These are phyloP conservation scores for Aspergillus amoenus DNA, from an alignment of 2,329 filamentous ascomycete species.

Conservation along the genomic window DNA sequence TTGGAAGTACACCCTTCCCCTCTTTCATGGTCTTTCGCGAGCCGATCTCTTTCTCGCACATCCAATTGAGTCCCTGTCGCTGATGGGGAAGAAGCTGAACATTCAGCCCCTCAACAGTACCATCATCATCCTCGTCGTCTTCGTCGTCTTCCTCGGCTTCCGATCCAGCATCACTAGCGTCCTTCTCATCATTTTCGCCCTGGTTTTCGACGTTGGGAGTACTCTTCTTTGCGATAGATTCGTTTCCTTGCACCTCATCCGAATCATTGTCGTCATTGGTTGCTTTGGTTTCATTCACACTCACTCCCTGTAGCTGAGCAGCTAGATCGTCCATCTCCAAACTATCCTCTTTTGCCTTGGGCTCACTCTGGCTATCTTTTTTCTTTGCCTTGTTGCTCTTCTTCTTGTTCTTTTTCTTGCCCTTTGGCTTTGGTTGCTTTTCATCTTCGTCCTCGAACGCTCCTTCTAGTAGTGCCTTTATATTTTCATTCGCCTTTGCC, in stretches of 20 bases:
- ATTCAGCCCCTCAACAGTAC: conserved; percentile 73
- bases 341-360: conserved; percentile 23
- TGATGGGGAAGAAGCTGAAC: conserved; percentile 92
- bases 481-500: conserved; percentile 52
- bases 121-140: conserved; percentile 58
- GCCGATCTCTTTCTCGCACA: conserved; percentile 88
- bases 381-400: conserved; percentile 23
- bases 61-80: conserved; percentile 91
- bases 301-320: conserved; percentile 43
- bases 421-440: conserved; percentile 38
- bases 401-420: conserved; percentile 34
- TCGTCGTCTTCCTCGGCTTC: conserved; percentile 45
- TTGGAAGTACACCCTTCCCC: conserved; percentile 73
- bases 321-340: conserved; percentile 44
- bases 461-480: conserved; percentile 52
- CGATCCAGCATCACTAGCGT: conserved; percentile 10
- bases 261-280: conserved; percentile 33
- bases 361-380: conserved; percentile 17
- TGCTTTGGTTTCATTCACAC: conserved; percentile 34
- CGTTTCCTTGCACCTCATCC: conserved; percentile 40
- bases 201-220: conserved; percentile 26
- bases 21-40: conserved; percentile 76
- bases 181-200: conserved; percentile 39
- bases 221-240: conserved; percentile 43
- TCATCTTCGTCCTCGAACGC: conserved; percentile 53